Base-by-base conservation (phyloP, 768 basidiomycete genomes). In the Podaxis pistillaris region DNA sequence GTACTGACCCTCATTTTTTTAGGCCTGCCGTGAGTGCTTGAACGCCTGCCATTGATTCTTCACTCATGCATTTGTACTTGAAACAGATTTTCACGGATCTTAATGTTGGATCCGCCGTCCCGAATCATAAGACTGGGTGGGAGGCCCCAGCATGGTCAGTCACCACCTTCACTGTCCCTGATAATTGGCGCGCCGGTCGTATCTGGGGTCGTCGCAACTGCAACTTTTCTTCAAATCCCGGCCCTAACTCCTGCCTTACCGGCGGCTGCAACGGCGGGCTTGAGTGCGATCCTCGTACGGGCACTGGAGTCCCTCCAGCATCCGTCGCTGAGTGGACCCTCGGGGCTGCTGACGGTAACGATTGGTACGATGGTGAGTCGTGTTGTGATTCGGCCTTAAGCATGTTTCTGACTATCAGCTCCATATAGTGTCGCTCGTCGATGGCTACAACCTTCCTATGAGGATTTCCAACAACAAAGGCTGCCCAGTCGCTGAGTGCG, bases 241-340 rank as follows among this genome's bases (percentile, higher is more conserved):
- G 78, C 17, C 83, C 79, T 24, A 82, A 78, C 64, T 81, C 84
- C 13, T 89, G 87, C 64, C 57, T 83, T n/a, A 75, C 77, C 44
- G 87, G 87, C 44, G 85, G 85, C 47, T 88, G 87, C 70, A 86
- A 84, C 60, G 87, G 88, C 22, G 88, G 87, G 37, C 73, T 89
- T 12, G 64, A 74, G 4, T 88, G 88, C 63, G 81, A 78, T 65
- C 63, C 76, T 4, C 63, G 67, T 38, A 78, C 78, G 13, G 86
- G 82, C 36, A 84, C 83, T n/a, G 79, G 85, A 58, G 81, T 86
- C 17, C 87, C 88, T 37, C 89, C 89, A 52, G 88, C 85, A 2
- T 80, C 83, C 1, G 75, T 89, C 41, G 89, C 89, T 0, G 87
- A 90, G 65, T 89, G 82, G 74, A 88, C 85, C 17, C 74, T 89